Evolutionary conservation across 768 basidiomycete species (phyloP).

Genomic region (Naganishia antarctica): DNA sequence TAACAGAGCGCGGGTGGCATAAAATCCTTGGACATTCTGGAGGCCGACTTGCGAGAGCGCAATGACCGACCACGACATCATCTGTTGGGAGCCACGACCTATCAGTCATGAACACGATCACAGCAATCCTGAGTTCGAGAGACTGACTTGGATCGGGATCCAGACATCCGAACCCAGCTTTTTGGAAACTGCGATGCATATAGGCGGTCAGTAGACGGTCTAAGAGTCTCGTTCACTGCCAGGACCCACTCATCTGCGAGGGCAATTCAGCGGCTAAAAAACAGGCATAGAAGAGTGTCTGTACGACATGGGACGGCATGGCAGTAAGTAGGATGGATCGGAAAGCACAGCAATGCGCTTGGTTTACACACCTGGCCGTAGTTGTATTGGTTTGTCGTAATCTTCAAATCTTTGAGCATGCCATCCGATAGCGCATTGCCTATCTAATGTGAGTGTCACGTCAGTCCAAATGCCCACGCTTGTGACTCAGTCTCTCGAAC

Average conservation of each 20-base stretch:
- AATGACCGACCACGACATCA: constrained; percentile 36
- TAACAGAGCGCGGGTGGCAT: constrained; percentile 28
- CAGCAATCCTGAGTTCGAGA: no score
- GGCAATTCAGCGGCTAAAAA: constrained; percentile 37
- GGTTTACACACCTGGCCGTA: constrained; percentile 29
- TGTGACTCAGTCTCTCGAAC: constrained; percentile 12
- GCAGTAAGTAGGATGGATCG: constrained; percentile 13
- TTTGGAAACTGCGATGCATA: constrained; percentile 28
- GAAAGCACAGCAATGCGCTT: not conserved
- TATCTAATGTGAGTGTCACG: constrained; percentile 27
- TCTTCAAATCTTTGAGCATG: constrained; percentile 32
- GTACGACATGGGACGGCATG: no score
- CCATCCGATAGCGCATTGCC: constrained; percentile 35
- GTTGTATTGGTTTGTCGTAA: constrained; percentile 36
- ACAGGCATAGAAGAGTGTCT: constrained; percentile 35
- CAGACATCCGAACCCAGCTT: constrained; percentile 35
- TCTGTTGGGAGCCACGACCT: not conserved
- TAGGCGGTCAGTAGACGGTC: no score
- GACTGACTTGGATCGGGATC: constrained; percentile 35
- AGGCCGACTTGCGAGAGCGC: constrained; percentile 18
- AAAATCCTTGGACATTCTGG: constrained; percentile 19
- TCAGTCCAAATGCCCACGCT: no score
- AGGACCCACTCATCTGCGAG: constrained; percentile 29
- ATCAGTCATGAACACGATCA: no score
- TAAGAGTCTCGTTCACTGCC: no score